Evolutionary conservation across 225 moss, liverwort and hornwort species (phyloP), one percentile per base, ranked within the genome.

Genomic region (Antitrichia curtipendula): DNA sequence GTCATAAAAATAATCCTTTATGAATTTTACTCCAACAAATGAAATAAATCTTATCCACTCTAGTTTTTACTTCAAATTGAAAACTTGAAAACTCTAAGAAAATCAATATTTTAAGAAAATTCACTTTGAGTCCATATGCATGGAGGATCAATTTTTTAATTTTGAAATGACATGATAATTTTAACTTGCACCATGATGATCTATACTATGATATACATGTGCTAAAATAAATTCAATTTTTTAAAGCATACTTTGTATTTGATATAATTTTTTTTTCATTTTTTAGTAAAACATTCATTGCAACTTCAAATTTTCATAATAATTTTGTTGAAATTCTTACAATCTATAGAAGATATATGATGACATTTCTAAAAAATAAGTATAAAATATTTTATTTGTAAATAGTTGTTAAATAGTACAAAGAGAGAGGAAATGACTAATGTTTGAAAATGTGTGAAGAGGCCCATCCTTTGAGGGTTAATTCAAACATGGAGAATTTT

Each of bases 211-310:
- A 34, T 75, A 49, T 8, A 13, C 6, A 36, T 36, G 9, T 36
- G 2, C 15, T 2, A 6, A 14, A 8, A 14, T 29, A 36, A 13
- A 34, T 20, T 76, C 0, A 0, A 12, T 2, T 9, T 20, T 29
- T 12, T 5, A 13, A 49, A 31, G 4, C 12, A 49, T 19, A 49
- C 5, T 29, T 74, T 19, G 2, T 71, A 10, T 47, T 24, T 45
- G 10, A 10, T 47, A 45, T 17, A 7, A 28, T 6, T 5, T 47
- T 73, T 24, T 27, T 8, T 41, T 13, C 12, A 25, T 41, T 70
- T 16, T 43, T 43, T 16, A 71, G 4, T 12, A 16, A 18, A 45
- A 7, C 10, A 9, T 6, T 6, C 1, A 29, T 31, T 6, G 4
- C 1, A 11, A 73, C 31, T 73, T 73, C 19, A 47, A 73, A 17